Evolutionary conservation across 108 stramenopile genomes (phyloP).

Genomic region (Nitzschia sp.): DNA sequence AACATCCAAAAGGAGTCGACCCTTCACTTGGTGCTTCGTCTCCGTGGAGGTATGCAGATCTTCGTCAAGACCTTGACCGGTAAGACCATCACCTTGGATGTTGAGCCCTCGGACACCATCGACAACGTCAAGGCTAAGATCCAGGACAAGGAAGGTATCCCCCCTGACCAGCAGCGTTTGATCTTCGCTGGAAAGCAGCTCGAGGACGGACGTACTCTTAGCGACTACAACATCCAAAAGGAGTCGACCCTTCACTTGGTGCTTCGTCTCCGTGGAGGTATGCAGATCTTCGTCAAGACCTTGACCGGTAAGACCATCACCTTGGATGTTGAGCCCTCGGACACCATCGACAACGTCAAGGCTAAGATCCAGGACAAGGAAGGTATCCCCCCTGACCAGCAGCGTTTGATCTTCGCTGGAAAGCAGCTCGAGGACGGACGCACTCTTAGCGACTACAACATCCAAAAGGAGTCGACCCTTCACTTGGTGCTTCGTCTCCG

Average conservation of each 20-base stretch:
- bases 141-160: conserved; percentile 99
- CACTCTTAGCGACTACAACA: conserved; percentile 99
- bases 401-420: conserved; percentile 97
- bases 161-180: conserved; percentile 97
- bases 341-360: conserved; percentile 99
- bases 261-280: conserved; percentile 91
- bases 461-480: conserved; percentile 97
- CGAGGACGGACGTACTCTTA: conserved; percentile 97
- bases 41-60: conserved; percentile 96
- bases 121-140: conserved; percentile 99
- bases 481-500: conserved; percentile 96
- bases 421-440: conserved; percentile 99
- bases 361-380: conserved; percentile 99
- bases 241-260: conserved; percentile 96
- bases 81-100: conserved; percentile 99
- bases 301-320: conserved; percentile 99
- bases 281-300: conserved; percentile 97
- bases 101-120: conserved; percentile 97
- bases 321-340: conserved; percentile 96
- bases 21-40: conserved; percentile 92
- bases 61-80: conserved; percentile 98
- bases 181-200: conserved; percentile 99
- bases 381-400: conserved; percentile 98
- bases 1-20: conserved; percentile 99
- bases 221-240: conserved; percentile 99